These are phyloP conservation scores for Cutaneotrichosporon spelunceum DNA, from an alignment of 1,284 basidiomycete genomes.

Conservation along the genomic window DNA sequence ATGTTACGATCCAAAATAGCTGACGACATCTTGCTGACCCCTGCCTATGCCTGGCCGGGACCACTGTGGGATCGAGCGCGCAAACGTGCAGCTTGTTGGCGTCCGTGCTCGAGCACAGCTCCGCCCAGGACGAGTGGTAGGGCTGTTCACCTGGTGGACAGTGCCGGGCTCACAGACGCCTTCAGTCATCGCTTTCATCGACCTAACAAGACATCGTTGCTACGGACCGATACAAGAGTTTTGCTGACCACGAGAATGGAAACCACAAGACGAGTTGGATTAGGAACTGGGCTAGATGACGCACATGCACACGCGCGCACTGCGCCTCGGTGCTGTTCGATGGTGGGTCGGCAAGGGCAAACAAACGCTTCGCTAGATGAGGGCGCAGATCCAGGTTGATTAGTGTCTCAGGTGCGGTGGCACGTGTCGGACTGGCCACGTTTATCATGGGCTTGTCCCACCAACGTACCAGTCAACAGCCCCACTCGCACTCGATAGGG, in stretches of 20 bases:
- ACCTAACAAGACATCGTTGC: neutral
- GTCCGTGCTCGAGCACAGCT: too few species aligned
- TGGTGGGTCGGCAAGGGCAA: neutral
- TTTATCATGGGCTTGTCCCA: neutral
- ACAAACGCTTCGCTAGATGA: too few species aligned
- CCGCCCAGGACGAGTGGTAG: too few species aligned
- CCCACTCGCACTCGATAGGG: neutral
- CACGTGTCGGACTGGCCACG: neutral
- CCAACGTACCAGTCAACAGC: neutral
- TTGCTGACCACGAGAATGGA: neutral
- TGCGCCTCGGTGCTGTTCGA: neutral
- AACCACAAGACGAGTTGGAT: neutral
- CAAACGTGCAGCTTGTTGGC: too few species aligned
- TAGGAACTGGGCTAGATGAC: neutral
- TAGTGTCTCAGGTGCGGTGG: neutral
- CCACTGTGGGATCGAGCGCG: too few species aligned
- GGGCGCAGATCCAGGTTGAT: neutral
- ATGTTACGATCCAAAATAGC: too few species aligned
- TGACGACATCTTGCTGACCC: too few species aligned
- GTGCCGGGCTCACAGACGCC: neutral
- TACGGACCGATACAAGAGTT: slow-evolving; percentile 1
- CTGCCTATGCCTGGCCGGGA: too few species aligned
- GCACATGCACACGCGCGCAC: neutral
- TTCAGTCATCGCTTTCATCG: neutral
- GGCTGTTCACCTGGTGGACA: too few species aligned